Evolutionary conservation across 2,329 filamentous ascomycete genomes (phyloP).

Genomic region (Penicillium sclerotigenum): DNA sequence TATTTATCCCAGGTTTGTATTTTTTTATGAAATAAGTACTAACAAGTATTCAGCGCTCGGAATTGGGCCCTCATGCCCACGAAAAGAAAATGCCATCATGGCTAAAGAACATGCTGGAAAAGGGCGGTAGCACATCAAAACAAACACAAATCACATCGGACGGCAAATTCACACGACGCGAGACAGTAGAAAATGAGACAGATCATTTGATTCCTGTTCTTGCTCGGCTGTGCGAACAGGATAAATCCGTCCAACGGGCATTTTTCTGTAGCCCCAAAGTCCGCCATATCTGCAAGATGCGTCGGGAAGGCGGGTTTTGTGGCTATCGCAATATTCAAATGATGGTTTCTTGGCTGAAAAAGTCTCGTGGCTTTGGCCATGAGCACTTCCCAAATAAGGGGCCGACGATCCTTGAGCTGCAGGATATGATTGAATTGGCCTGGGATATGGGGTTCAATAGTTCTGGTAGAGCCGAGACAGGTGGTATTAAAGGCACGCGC

Average conservation of each 20-base stretch:
- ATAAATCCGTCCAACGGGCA: conserved; percentile 62
- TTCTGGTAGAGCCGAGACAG: conserved; percentile 73
- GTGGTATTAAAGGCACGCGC: conserved; percentile 79
- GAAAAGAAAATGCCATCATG: conserved; percentile 72
- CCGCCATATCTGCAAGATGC: conserved; percentile 76
- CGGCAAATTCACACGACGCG: conserved; percentile 44
- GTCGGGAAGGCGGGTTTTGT: conserved; percentile 84
- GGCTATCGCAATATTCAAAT: conserved; percentile 96
- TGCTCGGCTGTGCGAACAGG: conserved; percentile 62
- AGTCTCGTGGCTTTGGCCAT: conserved; percentile 54
- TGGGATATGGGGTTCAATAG: conserved; percentile 84
- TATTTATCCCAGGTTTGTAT: conserved; percentile 13
- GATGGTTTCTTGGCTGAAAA: conserved; percentile 74
- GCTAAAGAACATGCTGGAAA: conserved; percentile 61
- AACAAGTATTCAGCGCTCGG: conserved; percentile 47
- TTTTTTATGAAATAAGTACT: conserved; percentile 10
- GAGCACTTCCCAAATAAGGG: conserved; percentile 59
- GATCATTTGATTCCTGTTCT: conserved; percentile 61
- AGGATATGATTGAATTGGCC: conserved; percentile 80
- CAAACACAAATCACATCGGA: conserved; percentile 49
- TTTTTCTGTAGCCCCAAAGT: conserved; percentile 77
- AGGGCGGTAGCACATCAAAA: conserved; percentile 55
- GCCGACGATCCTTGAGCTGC: conserved; percentile 76
- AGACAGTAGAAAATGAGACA: conserved; percentile 48
- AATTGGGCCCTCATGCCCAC: conserved; percentile 69